Percentiles rank a stretch among this genome's conserved stretches.
These are phyloP conservation scores for Termitomyces sp. DNA, from an alignment of 768 basidiomycete genomes.

Conservation along the genomic window DNA sequence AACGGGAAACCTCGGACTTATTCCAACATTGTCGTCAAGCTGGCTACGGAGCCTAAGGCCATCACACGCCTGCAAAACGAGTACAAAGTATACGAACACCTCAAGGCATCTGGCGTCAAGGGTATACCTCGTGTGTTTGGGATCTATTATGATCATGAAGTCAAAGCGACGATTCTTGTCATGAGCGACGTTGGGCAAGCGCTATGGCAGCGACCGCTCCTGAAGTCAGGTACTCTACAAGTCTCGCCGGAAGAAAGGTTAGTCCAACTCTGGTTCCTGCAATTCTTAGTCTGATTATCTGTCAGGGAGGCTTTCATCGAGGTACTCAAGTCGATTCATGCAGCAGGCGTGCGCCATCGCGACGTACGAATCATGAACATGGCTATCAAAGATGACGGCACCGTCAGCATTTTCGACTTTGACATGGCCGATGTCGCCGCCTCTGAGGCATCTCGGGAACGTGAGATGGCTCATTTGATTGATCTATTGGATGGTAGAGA, in stretches of 20 bases:
- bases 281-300: background rate
- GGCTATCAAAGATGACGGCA: conserved; percentile 18
- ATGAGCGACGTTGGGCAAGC: conserved; percentile 17
- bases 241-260: conserved; percentile 7
- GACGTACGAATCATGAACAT: conserved; percentile 26
- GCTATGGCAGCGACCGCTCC: conserved; percentile 4
- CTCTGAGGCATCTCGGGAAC: conserved; percentile 9
- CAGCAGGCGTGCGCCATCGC: conserved; percentile 23
- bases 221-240: background rate
- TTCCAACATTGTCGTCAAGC: conserved; percentile 14
- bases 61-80: conserved; percentile 17
- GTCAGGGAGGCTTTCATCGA: conserved; percentile 16
- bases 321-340: conserved; percentile 22
- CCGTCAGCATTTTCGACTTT: conserved; percentile 26
- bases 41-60: conserved; percentile 8
- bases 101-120: conserved; percentile 7
- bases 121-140: conserved; percentile 16
- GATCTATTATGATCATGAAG: conserved; percentile 18
- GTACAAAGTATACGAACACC: conserved; percentile 16
- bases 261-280: background rate
- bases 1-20: background rate
- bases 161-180: conserved; percentile 14
- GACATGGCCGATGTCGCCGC: conserved; percentile 17
- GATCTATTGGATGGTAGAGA: conserved; percentile 7
- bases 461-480: conserved; percentile 13